A percentile compares a stretch with the other conserved stretches of the same genome.
Evolutionary conservation across 2,329 filamentous ascomycete genomes (phyloP).

Genomic region (Leptoxyphium fumago): DNA sequence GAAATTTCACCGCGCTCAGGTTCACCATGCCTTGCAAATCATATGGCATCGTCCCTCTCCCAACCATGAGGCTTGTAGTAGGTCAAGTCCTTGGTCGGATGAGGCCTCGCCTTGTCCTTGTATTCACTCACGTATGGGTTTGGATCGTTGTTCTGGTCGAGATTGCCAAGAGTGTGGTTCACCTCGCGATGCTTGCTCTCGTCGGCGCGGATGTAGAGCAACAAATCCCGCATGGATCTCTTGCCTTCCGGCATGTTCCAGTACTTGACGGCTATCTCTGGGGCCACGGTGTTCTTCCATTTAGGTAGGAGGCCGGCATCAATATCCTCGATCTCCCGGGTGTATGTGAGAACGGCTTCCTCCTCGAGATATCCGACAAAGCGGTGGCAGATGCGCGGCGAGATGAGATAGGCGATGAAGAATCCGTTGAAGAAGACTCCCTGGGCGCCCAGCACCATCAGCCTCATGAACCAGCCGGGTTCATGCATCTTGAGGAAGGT

Average conservation of each 20-base stretch:
- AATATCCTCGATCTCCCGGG: conserved; percentile 72
- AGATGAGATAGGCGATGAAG: conserved; percentile 77
- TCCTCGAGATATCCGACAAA: conserved; percentile 97
- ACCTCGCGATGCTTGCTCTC: conserved; percentile 73
- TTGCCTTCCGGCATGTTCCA: conserved; percentile 85
- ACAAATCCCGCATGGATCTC: conserved; percentile 69
- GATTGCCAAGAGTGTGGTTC: conserved; percentile 85
- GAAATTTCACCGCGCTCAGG: no score
- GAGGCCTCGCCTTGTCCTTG: conserved; percentile 50
- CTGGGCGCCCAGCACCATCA: conserved; percentile 83
- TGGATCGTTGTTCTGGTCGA: conserved; percentile 72
- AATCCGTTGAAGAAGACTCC: conserved; percentile 94
- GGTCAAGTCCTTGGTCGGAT: conserved; percentile 54
- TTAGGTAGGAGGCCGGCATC: conserved; percentile 69
- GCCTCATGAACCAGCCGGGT: conserved; percentile 76
- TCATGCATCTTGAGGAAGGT: conserved; percentile 87
- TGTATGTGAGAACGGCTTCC: conserved; percentile 92
- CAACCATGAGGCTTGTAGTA: conserved; percentile 58
- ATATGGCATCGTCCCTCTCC: conserved; percentile 67
- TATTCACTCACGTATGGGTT: conserved; percentile 85
- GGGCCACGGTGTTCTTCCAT: conserved; percentile 66
- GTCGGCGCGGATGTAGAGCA: conserved; percentile 80
- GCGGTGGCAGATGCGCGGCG: conserved; percentile 75
- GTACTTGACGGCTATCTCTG: conserved; percentile 80
- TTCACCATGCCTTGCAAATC: conserved; percentile 3